These are phyloP conservation scores for Xylaria curta DNA, from an alignment of 495 filamentous ascomycete genomes.

Conservation along the genomic window DNA sequence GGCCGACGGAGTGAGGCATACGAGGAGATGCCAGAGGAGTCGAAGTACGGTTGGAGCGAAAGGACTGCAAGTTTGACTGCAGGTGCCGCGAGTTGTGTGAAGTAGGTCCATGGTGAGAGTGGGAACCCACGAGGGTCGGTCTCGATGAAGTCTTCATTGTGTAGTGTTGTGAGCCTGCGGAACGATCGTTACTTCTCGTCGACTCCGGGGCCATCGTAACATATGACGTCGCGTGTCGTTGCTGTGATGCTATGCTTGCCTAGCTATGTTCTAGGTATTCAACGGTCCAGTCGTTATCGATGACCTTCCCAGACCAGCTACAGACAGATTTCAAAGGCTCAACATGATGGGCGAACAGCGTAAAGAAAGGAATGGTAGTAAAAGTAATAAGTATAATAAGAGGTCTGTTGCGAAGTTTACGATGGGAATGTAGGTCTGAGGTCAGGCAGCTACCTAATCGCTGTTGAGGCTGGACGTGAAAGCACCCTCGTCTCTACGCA, in stretches of 20 bases:
- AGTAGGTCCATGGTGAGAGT: slow-evolving; percentile 43
- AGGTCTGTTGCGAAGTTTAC: slow-evolving; percentile 2
- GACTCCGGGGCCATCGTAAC: slow-evolving; percentile 38
- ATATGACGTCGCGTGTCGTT: slow-evolving; percentile 41
- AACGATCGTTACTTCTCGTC: slow-evolving; percentile 43
- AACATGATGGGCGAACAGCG: slow-evolving; percentile 18
- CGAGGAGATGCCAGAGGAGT: slow-evolving; percentile 54
- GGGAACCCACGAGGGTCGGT: slow-evolving; percentile 43
- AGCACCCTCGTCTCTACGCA: slow-evolving; percentile 15
- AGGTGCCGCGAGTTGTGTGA: slow-evolving; percentile 44
- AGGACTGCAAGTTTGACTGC: slow-evolving; percentile 48
- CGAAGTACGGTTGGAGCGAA: slow-evolving; percentile 44
- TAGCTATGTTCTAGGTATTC: background rate
- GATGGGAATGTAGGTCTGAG: slow-evolving; percentile 10
- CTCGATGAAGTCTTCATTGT: slow-evolving; percentile 57
- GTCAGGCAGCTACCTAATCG: slow-evolving; percentile 14
- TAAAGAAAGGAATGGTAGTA: background rate
- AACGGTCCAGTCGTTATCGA: slow-evolving; percentile 7
- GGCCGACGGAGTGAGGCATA: slow-evolving; percentile 52
- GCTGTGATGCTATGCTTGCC: background rate
- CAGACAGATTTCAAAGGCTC: slow-evolving; percentile 15
- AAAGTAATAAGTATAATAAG: background rate
- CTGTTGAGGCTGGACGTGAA: slow-evolving; percentile 8
- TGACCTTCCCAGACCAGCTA: slow-evolving; percentile 10
- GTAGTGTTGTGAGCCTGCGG: slow-evolving; percentile 43